Evolutionary conservation across 768 basidiomycete species (phyloP), one percentile per base, ranked within the genome.

Genomic region (Termitomyces sp.): DNA sequence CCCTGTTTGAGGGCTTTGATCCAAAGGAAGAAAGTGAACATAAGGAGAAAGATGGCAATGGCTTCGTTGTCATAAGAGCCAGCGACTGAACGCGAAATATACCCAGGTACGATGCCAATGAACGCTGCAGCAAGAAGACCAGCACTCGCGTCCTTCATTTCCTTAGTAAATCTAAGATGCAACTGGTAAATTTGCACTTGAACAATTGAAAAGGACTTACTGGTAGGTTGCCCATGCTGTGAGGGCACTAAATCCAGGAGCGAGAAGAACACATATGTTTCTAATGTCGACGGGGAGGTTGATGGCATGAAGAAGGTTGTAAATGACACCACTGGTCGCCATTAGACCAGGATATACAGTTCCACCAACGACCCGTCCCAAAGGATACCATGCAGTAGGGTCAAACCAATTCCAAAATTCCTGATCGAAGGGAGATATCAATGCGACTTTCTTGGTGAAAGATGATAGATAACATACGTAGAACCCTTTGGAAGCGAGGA

Each of bases 321-420:
- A 98, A 66, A 99, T 99, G 64, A 98, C 85, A 51, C 96, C 97
- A 61, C 93, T 93, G 22, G 97, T 99, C 26, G 91, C 93, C 97
- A 98, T 99, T 38, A 98, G 76, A 58, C 97, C 97, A 17, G 97
- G 97, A 68, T 98, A 99, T 64, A 99, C 90, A 14, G 97, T 99
- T 49, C 96, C 96, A 51, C 97, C 97, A 43, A 98, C 97, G 48
- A 97, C 94, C 64, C 97, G 93, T 44, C 97, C 97, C 0, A 99
- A 84, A 11, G 97, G 97, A 65, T 99, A 98, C 97, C 97, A 99
- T 62, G 96, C 96, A 3, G 96, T 97, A 21, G 95, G 95, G 72
- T 99, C 97, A 68, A 99, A 99, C 97, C 97, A 99, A 67, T 99
- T 99, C 97, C 97, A 99, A 74, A 99, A 98, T 85, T 90, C 96